Conservation (phyloP, 2,329 filamentous ascomycete genomes). For the Colletotrichum trifolii region DNA sequence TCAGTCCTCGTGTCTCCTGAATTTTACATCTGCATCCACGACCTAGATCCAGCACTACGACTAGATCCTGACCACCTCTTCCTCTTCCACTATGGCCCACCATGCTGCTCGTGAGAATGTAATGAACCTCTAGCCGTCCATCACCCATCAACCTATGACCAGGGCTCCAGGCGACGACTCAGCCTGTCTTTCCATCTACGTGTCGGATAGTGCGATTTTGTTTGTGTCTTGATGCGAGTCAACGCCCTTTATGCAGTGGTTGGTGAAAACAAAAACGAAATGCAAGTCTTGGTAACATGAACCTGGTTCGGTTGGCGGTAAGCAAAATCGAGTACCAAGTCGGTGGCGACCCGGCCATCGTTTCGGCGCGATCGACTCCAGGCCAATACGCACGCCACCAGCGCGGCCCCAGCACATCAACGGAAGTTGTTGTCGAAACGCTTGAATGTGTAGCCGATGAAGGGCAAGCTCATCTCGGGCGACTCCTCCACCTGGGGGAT, state of each 20-base stretch:
- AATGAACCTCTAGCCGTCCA: conserved; percentile 22
- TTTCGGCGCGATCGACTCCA: background rate
- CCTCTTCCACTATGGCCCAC: background rate
- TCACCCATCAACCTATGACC: background rate
- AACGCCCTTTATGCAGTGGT: conserved; percentile 35
- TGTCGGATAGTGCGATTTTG: conserved; percentile 31
- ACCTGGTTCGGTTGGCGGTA: conserved; percentile 23
- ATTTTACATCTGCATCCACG: conserved; percentile 23
- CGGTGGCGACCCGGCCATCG: background rate
- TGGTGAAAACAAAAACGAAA: conserved; percentile 34
- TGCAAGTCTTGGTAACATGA: conserved; percentile 35
- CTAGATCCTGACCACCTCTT: conserved; percentile 17
- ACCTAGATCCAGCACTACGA: conserved; percentile 26
- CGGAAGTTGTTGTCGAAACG: conserved; percentile 84
- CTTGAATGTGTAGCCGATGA: conserved; percentile 98
- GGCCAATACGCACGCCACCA: background rate
- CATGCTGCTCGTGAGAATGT: conserved; percentile 29
- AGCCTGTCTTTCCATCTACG: conserved; percentile 27
- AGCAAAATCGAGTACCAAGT: conserved; percentile 23
- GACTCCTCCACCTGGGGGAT: conserved; percentile 74
- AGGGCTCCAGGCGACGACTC: conserved; percentile 10
- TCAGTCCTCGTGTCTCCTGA: conserved; percentile 28
- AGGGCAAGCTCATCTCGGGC: conserved; percentile 94
- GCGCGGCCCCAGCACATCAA: conserved; percentile 42
- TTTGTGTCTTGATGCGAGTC: conserved; percentile 33